Conservation (phyloP, 495 filamentous ascomycete species). For the Jackrogersella minutella region DNA sequence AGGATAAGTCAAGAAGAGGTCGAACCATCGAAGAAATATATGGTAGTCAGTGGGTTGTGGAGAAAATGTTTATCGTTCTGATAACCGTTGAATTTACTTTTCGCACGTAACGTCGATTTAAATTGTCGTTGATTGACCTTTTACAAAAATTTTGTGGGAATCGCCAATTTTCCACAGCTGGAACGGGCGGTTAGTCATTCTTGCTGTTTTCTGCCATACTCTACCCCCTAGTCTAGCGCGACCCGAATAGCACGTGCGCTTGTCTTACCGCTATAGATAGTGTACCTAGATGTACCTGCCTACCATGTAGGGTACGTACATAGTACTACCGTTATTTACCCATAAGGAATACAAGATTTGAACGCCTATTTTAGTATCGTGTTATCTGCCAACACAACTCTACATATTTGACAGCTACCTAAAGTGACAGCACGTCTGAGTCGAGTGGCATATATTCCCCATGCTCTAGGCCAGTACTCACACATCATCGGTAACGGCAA, state of each 20-base stretch:
- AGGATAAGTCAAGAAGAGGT: background rate
- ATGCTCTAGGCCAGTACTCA: too few species aligned
- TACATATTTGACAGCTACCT: too few species aligned
- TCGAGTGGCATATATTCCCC: too few species aligned
- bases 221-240: conserved; percentile 22
- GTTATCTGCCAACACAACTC: background rate
- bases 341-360: background rate
- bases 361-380: background rate
- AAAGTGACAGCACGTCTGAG: too few species aligned
- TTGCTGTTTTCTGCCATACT: conserved; percentile 11
- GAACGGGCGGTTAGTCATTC: conserved; percentile 21
- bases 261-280: conserved; percentile 22
- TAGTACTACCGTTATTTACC: conserved; percentile 13
- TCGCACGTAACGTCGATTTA: conserved; percentile 14
- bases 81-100: conserved; percentile 18
- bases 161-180: conserved; percentile 25
- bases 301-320: too few species aligned
- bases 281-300: too few species aligned
- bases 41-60: background rate
- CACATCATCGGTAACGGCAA: too few species aligned
- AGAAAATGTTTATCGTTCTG: background rate
- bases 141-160: conserved; percentile 39
- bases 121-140: conserved; percentile 28
- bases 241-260: conserved; percentile 34
- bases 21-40: background rate